Conservation (phyloP, 805 yeast species). For the Barnettozyma botsteinii region DNA sequence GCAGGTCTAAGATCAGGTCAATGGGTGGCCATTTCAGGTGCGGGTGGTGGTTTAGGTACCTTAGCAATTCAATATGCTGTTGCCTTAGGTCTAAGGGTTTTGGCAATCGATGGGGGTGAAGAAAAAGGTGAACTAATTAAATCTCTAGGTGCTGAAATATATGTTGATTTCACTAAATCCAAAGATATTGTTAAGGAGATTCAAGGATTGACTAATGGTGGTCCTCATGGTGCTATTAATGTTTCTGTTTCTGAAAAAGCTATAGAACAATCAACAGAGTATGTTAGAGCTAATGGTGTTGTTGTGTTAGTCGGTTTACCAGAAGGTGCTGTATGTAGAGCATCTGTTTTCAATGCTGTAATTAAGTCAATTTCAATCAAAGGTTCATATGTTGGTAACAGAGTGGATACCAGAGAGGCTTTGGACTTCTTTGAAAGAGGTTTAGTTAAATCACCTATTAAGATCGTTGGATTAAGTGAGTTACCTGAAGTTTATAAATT, state of each 20-base stretch:
- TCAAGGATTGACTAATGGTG: constrained; percentile 46
- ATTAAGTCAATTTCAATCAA: constrained; percentile 35
- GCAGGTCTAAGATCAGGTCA: constrained; percentile 56
- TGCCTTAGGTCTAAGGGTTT: constrained; percentile 68
- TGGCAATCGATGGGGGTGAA: constrained; percentile 69
- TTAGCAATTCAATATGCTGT: constrained; percentile 69
- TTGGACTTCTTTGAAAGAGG: constrained; percentile 63
- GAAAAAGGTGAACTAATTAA: constrained; percentile 50
- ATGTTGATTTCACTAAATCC: constrained; percentile 45
- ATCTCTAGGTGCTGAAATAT: constrained; percentile 46
- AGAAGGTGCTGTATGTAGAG: constrained; percentile 39
- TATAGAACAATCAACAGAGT: constrained; percentile 41
- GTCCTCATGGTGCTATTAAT: constrained; percentile 66
- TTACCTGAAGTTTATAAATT: constrained; percentile 43
- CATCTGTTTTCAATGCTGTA: constrained; percentile 43
- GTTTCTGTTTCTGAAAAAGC: constrained; percentile 51
- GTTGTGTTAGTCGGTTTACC: constrained; percentile 60
- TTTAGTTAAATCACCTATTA: constrained; percentile 51
- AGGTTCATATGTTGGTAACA: constrained; percentile 27
- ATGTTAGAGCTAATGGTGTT: constrained; percentile 54
- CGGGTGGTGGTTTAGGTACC: constrained; percentile 78
- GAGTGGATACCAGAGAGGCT: constrained; percentile 47
- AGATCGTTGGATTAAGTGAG: constrained; percentile 48
- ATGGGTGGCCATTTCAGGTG: constrained; percentile 73
- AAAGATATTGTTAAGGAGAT: constrained; percentile 45